A percentile compares a stretch with the other conserved stretches of the same genome.
Evolutionary conservation across 768 basidiomycete species (phyloP).

Genomic region (Tephrocybe sp.): DNA sequence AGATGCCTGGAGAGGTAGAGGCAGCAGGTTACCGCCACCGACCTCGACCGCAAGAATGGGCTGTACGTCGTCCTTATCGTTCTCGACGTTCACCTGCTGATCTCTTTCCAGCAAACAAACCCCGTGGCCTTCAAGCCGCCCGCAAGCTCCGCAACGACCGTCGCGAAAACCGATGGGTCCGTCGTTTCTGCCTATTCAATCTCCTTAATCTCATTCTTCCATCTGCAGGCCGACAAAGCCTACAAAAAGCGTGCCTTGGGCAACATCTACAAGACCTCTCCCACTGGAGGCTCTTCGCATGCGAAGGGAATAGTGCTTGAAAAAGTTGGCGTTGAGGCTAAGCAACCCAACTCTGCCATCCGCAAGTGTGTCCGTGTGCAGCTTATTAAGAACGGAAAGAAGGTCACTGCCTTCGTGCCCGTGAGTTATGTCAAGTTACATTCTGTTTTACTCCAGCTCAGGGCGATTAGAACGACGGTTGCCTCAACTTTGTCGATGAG

Average conservation of each 20-base stretch:
- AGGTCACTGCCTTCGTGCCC: slow-evolving; percentile 99
- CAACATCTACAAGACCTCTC: slow-evolving; percentile 99
- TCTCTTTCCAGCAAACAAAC: slow-evolving; percentile 82
- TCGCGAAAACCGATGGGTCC: slow-evolving; percentile 95
- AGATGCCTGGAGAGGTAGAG: slow-evolving; percentile 21
- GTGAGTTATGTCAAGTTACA: slow-evolving; percentile 44
- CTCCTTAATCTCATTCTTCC: not conserved
- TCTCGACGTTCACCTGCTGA: slow-evolving; percentile 15
- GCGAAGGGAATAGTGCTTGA: slow-evolving; percentile 99
- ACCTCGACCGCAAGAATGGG: slow-evolving; percentile 75
- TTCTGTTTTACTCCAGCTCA: not conserved
- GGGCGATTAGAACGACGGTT: slow-evolving; percentile 80
- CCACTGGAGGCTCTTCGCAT: slow-evolving; percentile 98
- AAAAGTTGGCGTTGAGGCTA: slow-evolving; percentile 99
- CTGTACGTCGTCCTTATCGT: slow-evolving; percentile 56
- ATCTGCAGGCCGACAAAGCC: slow-evolving; percentile 85
- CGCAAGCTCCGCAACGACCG: slow-evolving; percentile 96
- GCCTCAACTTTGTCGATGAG: slow-evolving; percentile 98
- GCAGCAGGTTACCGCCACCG: slow-evolving; percentile 30
- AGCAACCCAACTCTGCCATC: slow-evolving; percentile 99
- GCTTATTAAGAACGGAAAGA: slow-evolving; percentile 99
- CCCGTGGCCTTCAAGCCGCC: slow-evolving; percentile 97
- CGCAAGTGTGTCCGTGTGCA: slow-evolving; percentile 99
- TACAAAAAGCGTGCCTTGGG: slow-evolving; percentile 99
- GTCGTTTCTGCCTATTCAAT: slow-evolving; percentile 25